Base-by-base conservation (phyloP, 176 grass and related monocot species). In the Dendrocalamus sinicus region DNA sequence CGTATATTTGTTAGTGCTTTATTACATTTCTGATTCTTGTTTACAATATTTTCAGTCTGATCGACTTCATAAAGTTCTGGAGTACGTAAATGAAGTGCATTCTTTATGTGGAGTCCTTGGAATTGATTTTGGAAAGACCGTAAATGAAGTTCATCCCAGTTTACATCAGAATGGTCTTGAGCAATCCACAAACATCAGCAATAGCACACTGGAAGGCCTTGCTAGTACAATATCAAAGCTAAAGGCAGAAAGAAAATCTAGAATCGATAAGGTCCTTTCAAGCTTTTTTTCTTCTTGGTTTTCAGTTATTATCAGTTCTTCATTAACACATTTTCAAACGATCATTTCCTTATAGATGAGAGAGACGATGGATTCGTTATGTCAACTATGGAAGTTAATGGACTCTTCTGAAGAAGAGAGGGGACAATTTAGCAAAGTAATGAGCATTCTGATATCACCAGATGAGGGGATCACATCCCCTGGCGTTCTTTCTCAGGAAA, bases 311-410 rank as follows among this genome's bases (percentile, higher is more conserved):
- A 45, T 60, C 13, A 62, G 71, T 62, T 84, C 47, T 62, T 20
- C 52, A 64, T 86, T 87, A 69, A 76, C 7, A 71, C 13, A 80
- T 85, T 77, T 67, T 62, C 23, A 75, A 91, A 75, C 37, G n/a
- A 75, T 76, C n/a, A 8, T 80, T 84, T 77, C 15, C 46, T n/a
- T 84, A 28, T 66, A 99, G 96, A 84, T 94, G 79, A 92, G 90
- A 89, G 94, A 96, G 78, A 99, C 85, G 70, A 91, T 96, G 61
- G 88, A 94, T 80, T 90, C 79, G 13, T 63, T 99, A 52, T 94
- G 88, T 85, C 85, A 99, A 60, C 92, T 99, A 44, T 96, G 96
- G 96, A 94, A 99, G 54, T 24, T 99, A 81, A 96, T 99, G 92
- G 96, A 99, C 76, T 89, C 96, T 37, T 84, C 94, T 82, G 86